Percentiles rank a stretch among this genome's conserved stretches.
Conservation (phyloP, 805 yeast genomes). For the Cyberlindnera bimundalis region DNA sequence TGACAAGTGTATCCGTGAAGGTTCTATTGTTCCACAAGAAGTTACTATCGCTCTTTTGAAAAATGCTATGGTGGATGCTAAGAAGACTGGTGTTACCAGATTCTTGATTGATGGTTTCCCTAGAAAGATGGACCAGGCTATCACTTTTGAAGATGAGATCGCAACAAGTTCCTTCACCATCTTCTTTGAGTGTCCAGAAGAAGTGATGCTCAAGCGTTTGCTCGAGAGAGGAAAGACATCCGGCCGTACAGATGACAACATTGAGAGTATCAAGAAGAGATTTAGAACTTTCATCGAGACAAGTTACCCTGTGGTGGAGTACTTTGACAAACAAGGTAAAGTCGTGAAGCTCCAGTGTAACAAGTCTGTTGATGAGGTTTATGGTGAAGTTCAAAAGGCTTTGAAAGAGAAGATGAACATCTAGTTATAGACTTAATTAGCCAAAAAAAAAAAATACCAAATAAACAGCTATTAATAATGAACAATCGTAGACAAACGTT, state of each 20-base stretch:
- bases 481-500: no score
- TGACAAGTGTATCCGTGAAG: slow-evolving; percentile 79
- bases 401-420: slow-evolving; percentile 42
- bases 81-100: slow-evolving; percentile 44
- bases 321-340: slow-evolving; percentile 66
- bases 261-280: slow-evolving; percentile 86
- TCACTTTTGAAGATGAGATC: slow-evolving; percentile 79
- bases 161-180: slow-evolving; percentile 69
- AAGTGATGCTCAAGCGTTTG: slow-evolving; percentile 78
- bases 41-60: slow-evolving; percentile 81
- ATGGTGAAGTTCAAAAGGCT: slow-evolving; percentile 61
- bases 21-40: slow-evolving; percentile 88
- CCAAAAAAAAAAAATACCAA: no score
- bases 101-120: slow-evolving; percentile 96
- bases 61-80: slow-evolving; percentile 65
- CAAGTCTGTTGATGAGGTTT: slow-evolving; percentile 76
- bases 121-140: slow-evolving; percentile 96
- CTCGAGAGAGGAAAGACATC: slow-evolving; percentile 91
- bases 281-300: slow-evolving; percentile 84
- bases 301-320: slow-evolving; percentile 89
- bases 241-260: slow-evolving; percentile 91
- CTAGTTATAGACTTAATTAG: not conserved
- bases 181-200: slow-evolving; percentile 79
- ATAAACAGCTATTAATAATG: no score
- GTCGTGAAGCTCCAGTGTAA: slow-evolving; percentile 81